A percentile compares a stretch with the other conserved stretches of the same genome.
These are phyloP conservation scores for Leccinum pachyderme DNA, from an alignment of 1,284 basidiomycete genomes.

Conservation along the genomic window DNA sequence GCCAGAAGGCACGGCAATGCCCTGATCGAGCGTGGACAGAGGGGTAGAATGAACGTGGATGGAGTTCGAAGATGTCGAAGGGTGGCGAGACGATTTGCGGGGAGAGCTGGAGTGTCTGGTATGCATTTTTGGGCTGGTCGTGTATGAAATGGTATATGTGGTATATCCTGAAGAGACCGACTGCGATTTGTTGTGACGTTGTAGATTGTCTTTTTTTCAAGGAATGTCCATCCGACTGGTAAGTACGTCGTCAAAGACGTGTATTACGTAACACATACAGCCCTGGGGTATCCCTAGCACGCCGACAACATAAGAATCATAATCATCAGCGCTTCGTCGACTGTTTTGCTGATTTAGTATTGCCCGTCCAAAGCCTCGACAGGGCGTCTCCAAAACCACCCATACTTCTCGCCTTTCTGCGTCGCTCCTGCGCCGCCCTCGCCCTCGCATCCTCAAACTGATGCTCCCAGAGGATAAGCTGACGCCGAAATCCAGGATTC, in stretches of 20 bases:
- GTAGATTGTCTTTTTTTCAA: conserved; percentile 20
- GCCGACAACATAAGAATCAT: no score
- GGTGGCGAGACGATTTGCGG: conserved; percentile 32
- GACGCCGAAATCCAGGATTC: conserved; percentile 63
- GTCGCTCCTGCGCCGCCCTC: conserved; percentile 19
- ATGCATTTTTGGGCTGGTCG: conserved; percentile 22
- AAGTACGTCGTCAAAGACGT: neutral
- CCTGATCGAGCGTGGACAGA: conserved; percentile 33
- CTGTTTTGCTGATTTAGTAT: neutral
- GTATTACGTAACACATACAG: conserved; percentile 22
- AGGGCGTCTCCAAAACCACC: conserved; percentile 9
- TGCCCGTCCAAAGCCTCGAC: conserved; percentile 21
- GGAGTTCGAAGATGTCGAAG: conserved; percentile 23
- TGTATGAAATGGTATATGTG: conserved; percentile 4
- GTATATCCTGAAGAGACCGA: conserved; percentile 12
- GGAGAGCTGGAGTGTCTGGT: conserved; percentile 29
- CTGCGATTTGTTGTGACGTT: conserved; percentile 1
- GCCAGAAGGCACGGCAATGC: conserved; percentile 30
- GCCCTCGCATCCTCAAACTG: conserved; percentile 31
- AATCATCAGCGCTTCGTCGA: neutral
- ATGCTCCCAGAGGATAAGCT: conserved; percentile 52
- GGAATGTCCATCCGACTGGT: conserved; percentile 29
- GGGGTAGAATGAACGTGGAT: conserved; percentile 22
- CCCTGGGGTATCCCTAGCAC: neutral
- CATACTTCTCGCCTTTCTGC: conserved; percentile 9